These are phyloP conservation scores for Tritrichomonas musculus DNA, from an alignment of 208 protist genomes.

Conservation along the genomic window DNA sequence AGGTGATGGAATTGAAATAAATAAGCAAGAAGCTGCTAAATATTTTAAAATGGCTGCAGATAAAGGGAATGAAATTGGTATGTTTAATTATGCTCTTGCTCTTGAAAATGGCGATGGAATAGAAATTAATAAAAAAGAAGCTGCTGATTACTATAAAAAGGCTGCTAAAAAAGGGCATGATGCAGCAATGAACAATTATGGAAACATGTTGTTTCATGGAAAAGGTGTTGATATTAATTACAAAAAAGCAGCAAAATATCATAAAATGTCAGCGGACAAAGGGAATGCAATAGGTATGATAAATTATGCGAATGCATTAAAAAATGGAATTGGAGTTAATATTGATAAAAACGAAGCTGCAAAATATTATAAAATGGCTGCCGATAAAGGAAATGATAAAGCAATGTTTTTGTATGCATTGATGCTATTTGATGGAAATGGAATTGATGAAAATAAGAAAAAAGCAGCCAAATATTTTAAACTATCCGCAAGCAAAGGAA, in stretches of 20 bases:
- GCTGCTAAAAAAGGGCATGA: neutral
- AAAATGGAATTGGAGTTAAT: neutral
- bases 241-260: neutral
- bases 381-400: neutral
- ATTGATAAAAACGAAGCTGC: neutral
- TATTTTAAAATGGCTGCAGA: neutral
- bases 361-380: neutral
- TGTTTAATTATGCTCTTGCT: neutral
- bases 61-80: neutral
- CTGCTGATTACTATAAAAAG: neutral
- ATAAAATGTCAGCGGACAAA: neutral
- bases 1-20: neutral
- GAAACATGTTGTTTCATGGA: neutral
- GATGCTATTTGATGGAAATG: neutral
- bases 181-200: neutral
- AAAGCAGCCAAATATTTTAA: neutral
- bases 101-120: neutral
- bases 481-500: neutral
- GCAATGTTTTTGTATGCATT: neutral
- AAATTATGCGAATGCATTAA: neutral
- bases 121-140: neutral
- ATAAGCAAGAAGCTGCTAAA: neutral
- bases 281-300: neutral
- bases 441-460: neutral
- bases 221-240: neutral